Conservation (phyloP, 177 flowering plant species). For the Tripterygium wilfordii region DNA sequence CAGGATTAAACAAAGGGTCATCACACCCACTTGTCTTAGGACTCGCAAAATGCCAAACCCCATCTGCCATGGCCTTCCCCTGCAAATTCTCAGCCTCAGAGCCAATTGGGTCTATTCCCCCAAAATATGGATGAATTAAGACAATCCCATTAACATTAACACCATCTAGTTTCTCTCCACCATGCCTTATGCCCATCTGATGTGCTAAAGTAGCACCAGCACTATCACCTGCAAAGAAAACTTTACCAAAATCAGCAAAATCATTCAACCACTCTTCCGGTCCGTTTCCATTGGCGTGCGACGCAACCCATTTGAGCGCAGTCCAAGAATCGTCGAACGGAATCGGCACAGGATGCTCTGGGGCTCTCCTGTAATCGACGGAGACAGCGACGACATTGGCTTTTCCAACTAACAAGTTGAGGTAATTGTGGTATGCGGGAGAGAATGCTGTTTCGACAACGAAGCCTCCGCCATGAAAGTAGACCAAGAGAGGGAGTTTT, state of each 20-base stretch:
- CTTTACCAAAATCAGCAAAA: conserved; percentile 16
- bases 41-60: conserved; percentile 8
- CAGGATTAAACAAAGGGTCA: conserved; percentile 29
- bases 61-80: neutral
- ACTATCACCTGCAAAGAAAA: conserved; percentile 28
- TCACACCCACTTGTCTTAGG: conserved; percentile 20
- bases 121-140: conserved; percentile 33
- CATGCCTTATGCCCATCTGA: conserved; percentile 21
- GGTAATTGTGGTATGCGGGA: conserved; percentile 12
- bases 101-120: conserved; percentile 27
- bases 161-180: conserved; percentile 1
- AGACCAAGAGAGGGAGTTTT: conserved; percentile 30
- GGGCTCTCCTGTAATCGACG: conserved; percentile 30
- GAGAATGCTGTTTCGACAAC: conserved; percentile 20
- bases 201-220: conserved; percentile 24
- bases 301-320: conserved; percentile 16
- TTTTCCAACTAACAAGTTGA: conserved; percentile 10
- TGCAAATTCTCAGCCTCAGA: conserved; percentile 6
- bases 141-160: conserved; percentile 17
- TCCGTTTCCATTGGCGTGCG: conserved; percentile 18
- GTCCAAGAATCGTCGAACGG: conserved; percentile 32
- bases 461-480: conserved; percentile 42
- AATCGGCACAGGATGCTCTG: conserved; percentile 29
- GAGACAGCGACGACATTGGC: conserved; percentile 21
- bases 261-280: conserved; percentile 28